Evolutionary conservation across 1,284 basidiomycete genomes (phyloP), one percentile per base, ranked within the genome.

Genomic region (Leccinum subrobustum): DNA sequence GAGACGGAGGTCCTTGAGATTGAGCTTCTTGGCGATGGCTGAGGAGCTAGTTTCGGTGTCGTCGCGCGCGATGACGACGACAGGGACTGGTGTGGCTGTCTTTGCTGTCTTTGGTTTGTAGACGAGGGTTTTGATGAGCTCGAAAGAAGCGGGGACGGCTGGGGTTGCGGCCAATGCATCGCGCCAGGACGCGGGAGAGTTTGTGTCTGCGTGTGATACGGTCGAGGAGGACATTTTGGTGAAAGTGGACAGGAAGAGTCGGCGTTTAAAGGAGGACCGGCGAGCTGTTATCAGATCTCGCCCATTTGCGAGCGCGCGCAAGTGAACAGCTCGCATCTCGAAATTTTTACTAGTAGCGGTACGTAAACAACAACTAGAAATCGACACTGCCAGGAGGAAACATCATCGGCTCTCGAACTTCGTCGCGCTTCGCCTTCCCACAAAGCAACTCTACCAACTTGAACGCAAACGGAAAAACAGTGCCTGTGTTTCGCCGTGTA

Each of bases 21-120:
- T 88, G 64, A 98, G 82, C 72, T 89, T 88, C 77, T 92, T 92
- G 50, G 85, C 92, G 64, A 97, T 83, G 8, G 88, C 83, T 3
- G 78, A 82, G 1, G 92, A 89, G 70, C 79, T 86, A 18, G 91
- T 92, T 71, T 95, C 91, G 16, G 93, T 93, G 47, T 85, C 81
- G 69, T 96, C 93, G 68, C 87, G 82, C 7, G 93, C 92, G 71
- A 98, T 84, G 62, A 96, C 88, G 57, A 98, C 84, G 57, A 97
- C 87, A 6, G 95, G 95, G 59, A 93, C 84, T 1, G 93, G 87
- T 27, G 85, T 86, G 6, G 92, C 93, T 0, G 85, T 84, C 77
- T 97, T 97, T 54, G 95, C 91, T 1, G 94, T 94, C 77, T 94
- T 94, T 39, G 93, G 92, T 72, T 95, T 95, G 84, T 91, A 94